Evolutionary conservation across 331 rosid genomes (phyloP), one percentile per base, ranked within the genome.

Genomic region (Quercus lobata): DNA sequence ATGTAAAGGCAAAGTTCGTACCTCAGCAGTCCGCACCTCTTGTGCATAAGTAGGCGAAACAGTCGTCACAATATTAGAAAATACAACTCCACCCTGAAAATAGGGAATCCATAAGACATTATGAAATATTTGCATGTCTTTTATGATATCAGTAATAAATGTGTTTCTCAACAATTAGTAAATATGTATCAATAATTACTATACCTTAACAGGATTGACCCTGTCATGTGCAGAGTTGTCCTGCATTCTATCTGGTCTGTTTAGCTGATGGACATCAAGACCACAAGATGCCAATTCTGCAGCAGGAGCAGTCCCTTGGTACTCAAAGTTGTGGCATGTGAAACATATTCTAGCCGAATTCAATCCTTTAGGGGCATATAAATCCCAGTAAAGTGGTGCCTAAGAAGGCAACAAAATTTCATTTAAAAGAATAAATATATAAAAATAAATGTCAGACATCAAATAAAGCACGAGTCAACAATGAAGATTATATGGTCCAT

Each of bases 271-370:
- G 60, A 81, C 88, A 77, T 91, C 93, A 83, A 96, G 99, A 78
- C 99, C 98, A 75, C 98, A 93, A 29, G 89, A 88, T 73, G 84
- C 89, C 84, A 96, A 81, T 72, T 91, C 91, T 57, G 94, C 89
- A 82, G 96, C 97, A 76, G 89, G 84, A 41, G 98, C 92, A 82
- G 78, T 85, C 81, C 99, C 99, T 84, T 96, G 99, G 85, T 96
- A 96, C 84, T 96, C 97, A 86, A 96, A 96, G 82, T 96, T 96
- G 90, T 96, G 99, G 89, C 99, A 96, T 73, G 99, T 96, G 83
- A 96, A 96, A 78, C 98, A 96, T 86, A 96, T 89, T 87, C 97
- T 90, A 78, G 97, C 97, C 25, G 99, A 93, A 88, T 90, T 90
- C 68, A 93, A 84, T 57, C 99, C 97, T 79, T 86, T 93, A 52